A percentile compares a stretch with the other conserved stretches of the same genome.
These are phyloP conservation scores for Bipolaris gigantea DNA, from an alignment of 2,329 filamentous ascomycete species.

Conservation along the genomic window DNA sequence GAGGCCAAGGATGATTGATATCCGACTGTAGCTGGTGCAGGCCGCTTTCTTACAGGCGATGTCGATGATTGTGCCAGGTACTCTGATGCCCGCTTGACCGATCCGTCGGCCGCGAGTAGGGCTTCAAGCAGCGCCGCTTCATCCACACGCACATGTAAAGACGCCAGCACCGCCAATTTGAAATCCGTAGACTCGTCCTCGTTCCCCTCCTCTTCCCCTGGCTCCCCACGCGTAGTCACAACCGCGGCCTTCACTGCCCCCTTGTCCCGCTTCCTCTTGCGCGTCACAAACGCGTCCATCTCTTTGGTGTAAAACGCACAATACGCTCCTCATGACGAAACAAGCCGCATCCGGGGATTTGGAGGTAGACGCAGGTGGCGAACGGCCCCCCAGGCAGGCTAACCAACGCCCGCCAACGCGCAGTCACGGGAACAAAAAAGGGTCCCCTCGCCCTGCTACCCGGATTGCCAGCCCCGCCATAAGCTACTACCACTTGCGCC, in stretches of 20 bases:
- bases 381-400: background rate
- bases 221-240: background rate
- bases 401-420: slow-evolving; percentile 8
- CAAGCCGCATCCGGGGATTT: background rate
- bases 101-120: slow-evolving; percentile 76
- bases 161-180: slow-evolving; percentile 82
- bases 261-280: slow-evolving; percentile 39
- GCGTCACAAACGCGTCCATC: slow-evolving; percentile 46
- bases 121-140: slow-evolving; percentile 75
- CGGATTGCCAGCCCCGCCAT: slow-evolving; percentile 21
- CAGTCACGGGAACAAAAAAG: slow-evolving; percentile 20
- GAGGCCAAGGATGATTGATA: slow-evolving; percentile 50
- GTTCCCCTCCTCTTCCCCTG: background rate
- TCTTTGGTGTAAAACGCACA: background rate
- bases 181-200: slow-evolving; percentile 72
- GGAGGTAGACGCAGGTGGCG: background rate
- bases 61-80: slow-evolving; percentile 51
- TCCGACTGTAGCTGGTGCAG: slow-evolving; percentile 30
- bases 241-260: background rate
- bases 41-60: slow-evolving; percentile 41
- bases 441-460: slow-evolving; percentile 2
- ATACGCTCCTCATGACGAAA: background rate
- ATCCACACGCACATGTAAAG: slow-evolving; percentile 67
- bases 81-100: slow-evolving; percentile 65
- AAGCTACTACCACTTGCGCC: slow-evolving; percentile 16